Evolutionary conservation across 192 early-diverging fungal species (phyloP).

Genomic region (Backusella morwellensis): DNA sequence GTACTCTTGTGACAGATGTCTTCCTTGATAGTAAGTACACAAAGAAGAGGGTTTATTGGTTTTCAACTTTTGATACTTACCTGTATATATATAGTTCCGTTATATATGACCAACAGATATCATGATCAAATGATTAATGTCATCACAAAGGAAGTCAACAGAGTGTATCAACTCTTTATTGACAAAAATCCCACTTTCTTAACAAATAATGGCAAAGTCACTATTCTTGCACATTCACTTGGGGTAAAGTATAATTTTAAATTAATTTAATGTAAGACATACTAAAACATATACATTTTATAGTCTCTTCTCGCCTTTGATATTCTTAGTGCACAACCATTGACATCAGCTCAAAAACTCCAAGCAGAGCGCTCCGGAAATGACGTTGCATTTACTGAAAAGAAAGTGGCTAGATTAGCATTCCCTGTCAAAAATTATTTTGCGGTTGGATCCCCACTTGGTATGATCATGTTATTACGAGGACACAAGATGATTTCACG

Average conservation of each 20-base stretch:
- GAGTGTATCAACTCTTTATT: slow-evolving; percentile 70
- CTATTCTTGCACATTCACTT: slow-evolving; percentile 77
- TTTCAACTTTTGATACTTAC: slow-evolving; percentile 5
- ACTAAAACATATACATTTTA: background rate
- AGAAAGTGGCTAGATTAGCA: background rate
- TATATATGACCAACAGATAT: slow-evolving; percentile 84
- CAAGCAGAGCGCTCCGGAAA: background rate
- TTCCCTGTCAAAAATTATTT: slow-evolving; percentile 72
- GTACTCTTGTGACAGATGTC: slow-evolving; percentile 80
- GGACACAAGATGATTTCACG: slow-evolving; percentile 61
- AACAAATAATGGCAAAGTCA: slow-evolving; percentile 59
- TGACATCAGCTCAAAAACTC: slow-evolving; percentile 14
- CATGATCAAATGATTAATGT: slow-evolving; percentile 78
- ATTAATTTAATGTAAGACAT: background rate
- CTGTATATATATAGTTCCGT: slow-evolving; percentile 45
- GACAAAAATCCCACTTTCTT: slow-evolving; percentile 74
- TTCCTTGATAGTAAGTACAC: slow-evolving; percentile 69
- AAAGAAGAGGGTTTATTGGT: background rate
- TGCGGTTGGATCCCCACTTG: slow-evolving; percentile 79
- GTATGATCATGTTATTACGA: slow-evolving; percentile 74
- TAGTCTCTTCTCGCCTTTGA: slow-evolving; percentile 74
- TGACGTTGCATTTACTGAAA: background rate
- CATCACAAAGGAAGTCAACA: slow-evolving; percentile 72
- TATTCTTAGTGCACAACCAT: slow-evolving; percentile 68
- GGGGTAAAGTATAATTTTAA: slow-evolving; percentile 41